Conservation (phyloP, 139 green algal species). For the Picochlorum sp. region DNA sequence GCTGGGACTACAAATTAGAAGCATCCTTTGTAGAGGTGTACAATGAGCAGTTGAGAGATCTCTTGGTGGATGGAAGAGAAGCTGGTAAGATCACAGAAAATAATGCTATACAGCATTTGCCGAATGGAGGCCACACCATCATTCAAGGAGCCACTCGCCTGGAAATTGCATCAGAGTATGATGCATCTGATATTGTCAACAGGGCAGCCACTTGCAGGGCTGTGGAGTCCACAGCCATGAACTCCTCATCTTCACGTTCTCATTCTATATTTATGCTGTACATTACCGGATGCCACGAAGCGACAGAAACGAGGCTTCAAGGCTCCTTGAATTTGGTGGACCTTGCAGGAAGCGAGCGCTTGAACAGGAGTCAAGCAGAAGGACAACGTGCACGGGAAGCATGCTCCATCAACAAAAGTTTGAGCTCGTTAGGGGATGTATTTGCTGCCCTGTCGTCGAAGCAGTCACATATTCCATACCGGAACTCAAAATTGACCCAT, state of each 20-base stretch:
- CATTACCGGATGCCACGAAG: conserved; percentile 70
- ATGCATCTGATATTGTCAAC: conserved; percentile 49
- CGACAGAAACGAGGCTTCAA: conserved; percentile 43
- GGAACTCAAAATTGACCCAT: conserved; percentile 93
- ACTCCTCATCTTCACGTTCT: conserved; percentile 68
- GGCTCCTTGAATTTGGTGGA: conserved; percentile 88
- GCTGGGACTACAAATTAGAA: conserved; percentile 76
- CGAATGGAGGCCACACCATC: conserved; percentile 55
- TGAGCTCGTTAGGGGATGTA: conserved; percentile 77
- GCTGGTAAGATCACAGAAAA: conserved; percentile 39
- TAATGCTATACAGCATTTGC: conserved; percentile 72
- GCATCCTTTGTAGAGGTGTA: conserved; percentile 91
- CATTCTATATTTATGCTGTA: conserved; percentile 95
- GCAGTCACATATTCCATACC: conserved; percentile 68
- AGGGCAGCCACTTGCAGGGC: conserved; percentile 49
- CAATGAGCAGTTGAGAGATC: conserved; percentile 79
- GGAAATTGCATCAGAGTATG: conserved; percentile 36
- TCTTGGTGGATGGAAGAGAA: conserved; percentile 50
- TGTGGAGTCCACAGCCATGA: conserved; percentile 87
- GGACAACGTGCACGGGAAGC: conserved; percentile 77
- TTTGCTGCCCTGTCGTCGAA: conserved; percentile 68
- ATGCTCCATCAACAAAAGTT: conserved; percentile 88
- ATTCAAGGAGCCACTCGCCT: conserved; percentile 42
- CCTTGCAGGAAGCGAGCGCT: conserved; percentile 79
- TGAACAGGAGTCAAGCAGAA: conserved; percentile 61